A percentile compares a stretch with the other conserved stretches of the same genome.
These are phyloP conservation scores for Diaporthe ilicicola DNA, from an alignment of 2,329 filamentous ascomycete species.

Conservation along the genomic window DNA sequence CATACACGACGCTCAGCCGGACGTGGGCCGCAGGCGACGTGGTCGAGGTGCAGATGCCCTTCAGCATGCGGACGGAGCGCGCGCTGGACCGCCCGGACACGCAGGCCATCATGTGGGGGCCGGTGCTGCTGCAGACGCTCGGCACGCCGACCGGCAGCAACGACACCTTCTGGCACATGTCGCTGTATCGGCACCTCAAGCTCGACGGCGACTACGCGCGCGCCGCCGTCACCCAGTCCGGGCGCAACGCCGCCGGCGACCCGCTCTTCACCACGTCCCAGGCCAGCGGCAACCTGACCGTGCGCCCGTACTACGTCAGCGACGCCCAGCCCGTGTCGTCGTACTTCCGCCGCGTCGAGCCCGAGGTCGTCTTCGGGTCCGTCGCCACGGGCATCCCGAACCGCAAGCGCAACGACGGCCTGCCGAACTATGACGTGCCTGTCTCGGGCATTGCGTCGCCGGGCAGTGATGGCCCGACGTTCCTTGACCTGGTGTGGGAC, in stretches of 20 bases:
- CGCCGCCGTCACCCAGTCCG: conserved; percentile 37
- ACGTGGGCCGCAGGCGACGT: conserved; percentile 42
- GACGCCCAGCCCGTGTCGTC: conserved; percentile 42
- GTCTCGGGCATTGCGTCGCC: conserved; percentile 41
- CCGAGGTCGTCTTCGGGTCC: conserved; percentile 41
- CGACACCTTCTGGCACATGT: conserved; percentile 39
- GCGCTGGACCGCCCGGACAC: conserved; percentile 44
- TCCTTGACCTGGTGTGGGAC: conserved; percentile 44
- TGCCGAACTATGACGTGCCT: conserved; percentile 43
- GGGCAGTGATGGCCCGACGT: conserved; percentile 43
- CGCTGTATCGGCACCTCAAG: conserved; percentile 43
- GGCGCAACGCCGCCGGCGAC: conserved; percentile 37
- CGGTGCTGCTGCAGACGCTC: conserved; percentile 41
- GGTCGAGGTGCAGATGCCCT: conserved; percentile 42
- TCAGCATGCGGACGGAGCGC: conserved; percentile 42
- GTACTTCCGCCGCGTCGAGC: conserved; percentile 44
- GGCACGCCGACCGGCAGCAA: conserved; percentile 37
- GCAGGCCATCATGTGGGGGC: conserved; percentile 44
- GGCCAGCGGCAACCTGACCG: conserved; percentile 33
- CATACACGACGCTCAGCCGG: conserved; percentile 42
- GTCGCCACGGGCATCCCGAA: conserved; percentile 41
- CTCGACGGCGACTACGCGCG: conserved; percentile 42
- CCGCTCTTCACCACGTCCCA: conserved; percentile 37
- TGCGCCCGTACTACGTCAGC: conserved; percentile 43
- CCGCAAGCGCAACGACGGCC: conserved; percentile 42